Percentiles rank a stretch among this genome's conserved stretches.
These are phyloP conservation scores for Chlamydomonas asymmetrica DNA, from an alignment of 139 green algal species.

Conservation along the genomic window DNA sequence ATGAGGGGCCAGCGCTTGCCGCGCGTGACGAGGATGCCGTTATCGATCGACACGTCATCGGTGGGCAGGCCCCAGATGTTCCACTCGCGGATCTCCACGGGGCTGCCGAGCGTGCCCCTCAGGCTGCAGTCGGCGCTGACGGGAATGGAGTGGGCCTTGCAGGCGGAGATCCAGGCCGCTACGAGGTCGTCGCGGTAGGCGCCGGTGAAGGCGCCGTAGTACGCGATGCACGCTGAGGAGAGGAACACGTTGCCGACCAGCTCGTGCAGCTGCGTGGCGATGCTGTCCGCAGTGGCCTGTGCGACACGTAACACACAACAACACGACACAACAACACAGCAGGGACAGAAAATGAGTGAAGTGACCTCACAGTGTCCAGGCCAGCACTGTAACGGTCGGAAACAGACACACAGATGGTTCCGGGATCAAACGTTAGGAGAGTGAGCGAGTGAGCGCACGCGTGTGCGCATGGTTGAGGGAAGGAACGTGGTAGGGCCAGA, in stretches of 20 bases:
- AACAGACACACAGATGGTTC: no score
- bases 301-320: not conserved
- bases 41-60: constrained; percentile 79
- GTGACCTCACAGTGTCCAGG: no score
- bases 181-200: constrained; percentile 73
- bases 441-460: no score
- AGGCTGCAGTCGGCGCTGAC: constrained; percentile 59
- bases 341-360: no score
- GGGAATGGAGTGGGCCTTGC: constrained; percentile 56
- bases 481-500: no score
- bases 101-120: constrained; percentile 58
- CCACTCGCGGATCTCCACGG: constrained; percentile 82
- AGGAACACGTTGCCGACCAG: constrained; percentile 82
- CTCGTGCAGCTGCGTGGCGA: constrained; percentile 53
- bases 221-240: constrained; percentile 72
- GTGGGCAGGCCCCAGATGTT: constrained; percentile 77
- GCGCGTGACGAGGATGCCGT: constrained; percentile 78
- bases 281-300: constrained; percentile 57
- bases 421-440: no score
- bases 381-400: no score
- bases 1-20: constrained; percentile 85
- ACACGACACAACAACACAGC: not conserved
- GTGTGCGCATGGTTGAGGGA: no score
- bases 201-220: constrained; percentile 85
- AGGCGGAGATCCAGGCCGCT: constrained; percentile 56